phyloP scores from a whole-genome alignment of 1,139 yeast genomes.

The Nadsonia commutata region DNA sequence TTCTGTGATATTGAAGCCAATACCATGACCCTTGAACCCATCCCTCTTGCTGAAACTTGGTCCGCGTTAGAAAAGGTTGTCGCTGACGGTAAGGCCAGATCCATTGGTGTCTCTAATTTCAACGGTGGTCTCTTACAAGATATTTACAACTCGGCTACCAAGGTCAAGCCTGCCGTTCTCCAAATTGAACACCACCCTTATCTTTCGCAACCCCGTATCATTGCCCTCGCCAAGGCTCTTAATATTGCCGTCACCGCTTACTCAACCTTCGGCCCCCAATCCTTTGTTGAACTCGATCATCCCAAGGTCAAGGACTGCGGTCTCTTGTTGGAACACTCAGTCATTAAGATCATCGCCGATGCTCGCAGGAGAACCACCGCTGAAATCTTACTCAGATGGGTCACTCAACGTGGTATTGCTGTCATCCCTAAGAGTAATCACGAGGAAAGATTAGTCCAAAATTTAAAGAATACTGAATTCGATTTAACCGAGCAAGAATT shows the following conservation, averaged over 20 bases:
- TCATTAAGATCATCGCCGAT: slow-evolving; percentile 35
- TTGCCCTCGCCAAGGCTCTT: slow-evolving; percentile 45
- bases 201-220: slow-evolving; percentile 57
- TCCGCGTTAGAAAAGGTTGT: slow-evolving; percentile 52
- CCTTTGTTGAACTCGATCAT: slow-evolving; percentile 37
- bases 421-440: slow-evolving; percentile 60
- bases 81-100: slow-evolving; percentile 48
- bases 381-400: slow-evolving; percentile 57
- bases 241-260: slow-evolving; percentile 68
- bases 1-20: slow-evolving; percentile 46
- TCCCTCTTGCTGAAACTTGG: slow-evolving; percentile 69
- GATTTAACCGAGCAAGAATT: slow-evolving; percentile 36
- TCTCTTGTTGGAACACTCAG: slow-evolving; percentile 29
- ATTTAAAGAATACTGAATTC: slow-evolving; percentile 42
- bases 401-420: slow-evolving; percentile 48
- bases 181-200: slow-evolving; percentile 93
- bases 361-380: slow-evolving; percentile 42
- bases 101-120: slow-evolving; percentile 80
- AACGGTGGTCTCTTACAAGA: slow-evolving; percentile 63
- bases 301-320: slow-evolving; percentile 42
- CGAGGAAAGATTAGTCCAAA: slow-evolving; percentile 38
- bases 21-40: slow-evolving; percentile 41
- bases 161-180: slow-evolving; percentile 61
- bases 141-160: slow-evolving; percentile 38
- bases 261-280: slow-evolving; percentile 60